Evolutionary conservation across 2,329 filamentous ascomycete species (phyloP).

Genomic region (Knufia petricola): DNA sequence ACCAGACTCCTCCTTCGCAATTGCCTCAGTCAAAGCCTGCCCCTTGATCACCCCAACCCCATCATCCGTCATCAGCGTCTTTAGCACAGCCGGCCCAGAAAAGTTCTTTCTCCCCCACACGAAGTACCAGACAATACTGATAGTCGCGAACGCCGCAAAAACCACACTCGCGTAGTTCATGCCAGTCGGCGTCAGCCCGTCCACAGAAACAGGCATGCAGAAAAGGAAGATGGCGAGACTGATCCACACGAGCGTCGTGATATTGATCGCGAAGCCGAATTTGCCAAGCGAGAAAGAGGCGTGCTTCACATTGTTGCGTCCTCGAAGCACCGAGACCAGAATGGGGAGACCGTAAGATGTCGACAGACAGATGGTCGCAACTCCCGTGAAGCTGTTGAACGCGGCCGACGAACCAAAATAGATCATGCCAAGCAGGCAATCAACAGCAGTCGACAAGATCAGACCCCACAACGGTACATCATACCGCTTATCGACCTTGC

Average conservation of each 20-base stretch:
- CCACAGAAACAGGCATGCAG: slow-evolving; percentile 30
- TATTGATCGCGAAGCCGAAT: slow-evolving; percentile 35
- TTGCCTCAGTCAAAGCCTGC: slow-evolving; percentile 3
- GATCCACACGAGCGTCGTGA: slow-evolving; percentile 39
- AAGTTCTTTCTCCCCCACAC: slow-evolving; percentile 54
- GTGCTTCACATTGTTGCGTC: slow-evolving; percentile 36
- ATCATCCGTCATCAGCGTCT: slow-evolving; percentile 59
- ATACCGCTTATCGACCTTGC: slow-evolving; percentile 10
- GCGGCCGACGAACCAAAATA: slow-evolving; percentile 20
- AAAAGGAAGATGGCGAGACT: slow-evolving; percentile 43
- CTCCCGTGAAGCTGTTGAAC: slow-evolving; percentile 20
- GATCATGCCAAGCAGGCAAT: slow-evolving; percentile 38
- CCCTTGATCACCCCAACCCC: slow-evolving; percentile 49
- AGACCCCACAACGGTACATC: slow-evolving; percentile 15
- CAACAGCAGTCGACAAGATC: slow-evolving; percentile 32
- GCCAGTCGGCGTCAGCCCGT: slow-evolving; percentile 23
- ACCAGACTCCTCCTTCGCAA: slow-evolving; percentile 1
- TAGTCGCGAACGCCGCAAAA: slow-evolving; percentile 27
- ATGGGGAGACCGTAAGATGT: slow-evolving; percentile 40
- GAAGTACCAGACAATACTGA: slow-evolving; percentile 52
- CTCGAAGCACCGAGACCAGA: slow-evolving; percentile 36
- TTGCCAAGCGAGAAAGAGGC: slow-evolving; percentile 42
- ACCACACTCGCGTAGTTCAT: slow-evolving; percentile 38
- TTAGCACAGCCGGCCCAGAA: slow-evolving; percentile 61
- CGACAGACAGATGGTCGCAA: slow-evolving; percentile 42